Percentiles rank a stretch among this genome's conserved stretches.
Conservation (phyloP, 2,329 filamentous ascomycete species). For the Colletotrichum orchidophilum region DNA sequence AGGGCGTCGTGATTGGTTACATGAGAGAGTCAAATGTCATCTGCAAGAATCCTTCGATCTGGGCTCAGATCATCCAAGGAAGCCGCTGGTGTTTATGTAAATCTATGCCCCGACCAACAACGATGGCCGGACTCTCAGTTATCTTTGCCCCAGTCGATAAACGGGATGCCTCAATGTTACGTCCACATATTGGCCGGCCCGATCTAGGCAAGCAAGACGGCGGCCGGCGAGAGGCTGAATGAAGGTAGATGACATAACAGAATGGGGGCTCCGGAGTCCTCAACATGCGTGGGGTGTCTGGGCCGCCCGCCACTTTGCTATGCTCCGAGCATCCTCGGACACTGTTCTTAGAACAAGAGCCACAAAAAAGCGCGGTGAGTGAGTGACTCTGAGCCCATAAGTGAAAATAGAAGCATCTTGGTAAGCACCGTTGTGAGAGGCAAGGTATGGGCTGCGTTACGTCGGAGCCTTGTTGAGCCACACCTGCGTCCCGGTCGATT, state of each 20-base stretch:
- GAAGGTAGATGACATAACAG: not conserved
- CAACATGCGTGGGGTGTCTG: not conserved
- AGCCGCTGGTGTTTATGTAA: slow-evolving; percentile 30
- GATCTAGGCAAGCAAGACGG: not conserved
- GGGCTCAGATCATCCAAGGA: not conserved
- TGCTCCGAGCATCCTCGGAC: not conserved
- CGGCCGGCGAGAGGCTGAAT: not conserved
- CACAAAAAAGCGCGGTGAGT: not conserved
- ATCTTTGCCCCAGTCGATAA: not conserved
- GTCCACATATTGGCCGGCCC: not conserved
- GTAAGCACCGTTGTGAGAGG: slow-evolving; percentile 18
- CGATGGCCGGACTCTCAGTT: not conserved
- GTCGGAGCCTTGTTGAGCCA: not conserved
- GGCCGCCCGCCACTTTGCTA: slow-evolving; percentile 12
- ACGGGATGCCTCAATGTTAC: slow-evolving; percentile 22
- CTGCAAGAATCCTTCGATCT: not conserved
- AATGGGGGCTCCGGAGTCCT: not conserved
- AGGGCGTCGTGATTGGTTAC: not conserved
- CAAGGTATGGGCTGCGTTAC: slow-evolving; percentile 5
- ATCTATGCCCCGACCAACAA: not conserved
- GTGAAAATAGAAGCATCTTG: slow-evolving; percentile 33
- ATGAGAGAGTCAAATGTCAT: not conserved
- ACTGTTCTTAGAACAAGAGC: not conserved
- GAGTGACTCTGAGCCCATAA: not conserved
- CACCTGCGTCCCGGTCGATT: slow-evolving; percentile 10